Evolutionary conservation across 164 flowering plant species (phyloP).

Genomic region (Chloranthus sessilifolius): DNA sequence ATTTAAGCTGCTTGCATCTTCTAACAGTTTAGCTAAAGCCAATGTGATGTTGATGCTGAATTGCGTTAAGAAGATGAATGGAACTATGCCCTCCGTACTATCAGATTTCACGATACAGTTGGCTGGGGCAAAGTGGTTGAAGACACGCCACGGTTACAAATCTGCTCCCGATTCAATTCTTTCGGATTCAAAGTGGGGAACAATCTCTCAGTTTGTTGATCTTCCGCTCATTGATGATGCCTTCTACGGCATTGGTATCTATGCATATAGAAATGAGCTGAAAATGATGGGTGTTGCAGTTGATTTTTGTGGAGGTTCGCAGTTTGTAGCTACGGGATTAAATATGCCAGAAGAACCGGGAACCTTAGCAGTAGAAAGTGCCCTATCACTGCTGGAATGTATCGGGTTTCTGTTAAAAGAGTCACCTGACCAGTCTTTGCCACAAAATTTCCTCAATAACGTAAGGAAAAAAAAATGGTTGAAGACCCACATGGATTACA

Average conservation of each 20-base stretch:
- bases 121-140: neutral
- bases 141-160: conserved; percentile 28
- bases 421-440: neutral
- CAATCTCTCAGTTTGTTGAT: conserved; percentile 12
- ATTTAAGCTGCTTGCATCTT: conserved; percentile 23
- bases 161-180: conserved; percentile 24
- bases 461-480: conserved; percentile 12
- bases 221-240: conserved; percentile 22
- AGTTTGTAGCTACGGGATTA: conserved; percentile 16
- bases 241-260: conserved; percentile 14
- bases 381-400: conserved; percentile 13
- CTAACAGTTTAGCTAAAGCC: neutral
- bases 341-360: conserved; percentile 11
- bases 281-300: conserved; percentile 17
- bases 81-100: neutral
- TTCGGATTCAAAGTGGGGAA: conserved; percentile 14
- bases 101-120: neutral
- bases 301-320: conserved; percentile 13
- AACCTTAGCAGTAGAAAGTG: neutral
- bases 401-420: neutral
- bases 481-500: conserved; percentile 19
- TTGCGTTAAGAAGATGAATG: conserved; percentile 1
- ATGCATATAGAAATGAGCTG: conserved; percentile 12
- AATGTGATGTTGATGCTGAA: neutral
- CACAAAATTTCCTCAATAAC: conserved; percentile 17